phyloP scores from a whole-genome alignment of 108 stramenopile genomes.

The Craspedostauros australis region DNA sequence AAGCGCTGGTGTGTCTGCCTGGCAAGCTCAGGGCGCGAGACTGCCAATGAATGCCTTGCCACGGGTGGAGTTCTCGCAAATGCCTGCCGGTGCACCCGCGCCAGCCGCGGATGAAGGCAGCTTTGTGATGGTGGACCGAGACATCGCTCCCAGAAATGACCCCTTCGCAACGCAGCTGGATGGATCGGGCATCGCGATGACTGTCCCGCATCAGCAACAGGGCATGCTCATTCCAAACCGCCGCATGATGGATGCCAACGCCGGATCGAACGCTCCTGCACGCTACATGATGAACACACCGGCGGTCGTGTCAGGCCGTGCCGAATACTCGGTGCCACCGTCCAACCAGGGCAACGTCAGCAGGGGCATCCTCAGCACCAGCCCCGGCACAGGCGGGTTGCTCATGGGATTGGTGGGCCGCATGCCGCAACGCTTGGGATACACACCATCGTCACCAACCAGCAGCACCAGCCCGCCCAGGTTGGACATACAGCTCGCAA shows the following conservation, averaged over 20 bases:
- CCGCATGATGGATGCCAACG: neutral
- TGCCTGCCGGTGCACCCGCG: too few species aligned
- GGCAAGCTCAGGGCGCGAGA: too few species aligned
- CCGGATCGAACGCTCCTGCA: neutral
- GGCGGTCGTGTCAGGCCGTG: neutral
- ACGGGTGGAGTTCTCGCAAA: too few species aligned
- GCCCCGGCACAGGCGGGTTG: slow-evolving; percentile 83
- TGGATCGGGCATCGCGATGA: too few species aligned
- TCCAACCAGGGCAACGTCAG: slow-evolving; percentile 28
- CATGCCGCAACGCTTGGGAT: slow-evolving; percentile 12
- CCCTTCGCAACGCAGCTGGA: neutral
- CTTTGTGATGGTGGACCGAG: slow-evolving; percentile 83
- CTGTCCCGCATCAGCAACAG: too few species aligned
- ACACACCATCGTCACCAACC: too few species aligned
- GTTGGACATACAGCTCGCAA: slow-evolving; percentile 53
- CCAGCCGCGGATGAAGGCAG: slow-evolving; percentile 36
- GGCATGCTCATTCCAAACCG: slow-evolving; percentile 6
- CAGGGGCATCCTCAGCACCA: slow-evolving; percentile 82
- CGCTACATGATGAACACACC: too few species aligned
- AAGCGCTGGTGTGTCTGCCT: too few species aligned
- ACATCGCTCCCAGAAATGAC: neutral
- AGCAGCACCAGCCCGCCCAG: slow-evolving; percentile 17
- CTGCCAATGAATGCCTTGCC: too few species aligned
- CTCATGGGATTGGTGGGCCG: slow-evolving; percentile 60
- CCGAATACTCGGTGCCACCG: slow-evolving; percentile 17